These are phyloP conservation scores for Penicillium sp. DNA, from an alignment of 2,329 filamentous ascomycete species.

Conservation along the genomic window DNA sequence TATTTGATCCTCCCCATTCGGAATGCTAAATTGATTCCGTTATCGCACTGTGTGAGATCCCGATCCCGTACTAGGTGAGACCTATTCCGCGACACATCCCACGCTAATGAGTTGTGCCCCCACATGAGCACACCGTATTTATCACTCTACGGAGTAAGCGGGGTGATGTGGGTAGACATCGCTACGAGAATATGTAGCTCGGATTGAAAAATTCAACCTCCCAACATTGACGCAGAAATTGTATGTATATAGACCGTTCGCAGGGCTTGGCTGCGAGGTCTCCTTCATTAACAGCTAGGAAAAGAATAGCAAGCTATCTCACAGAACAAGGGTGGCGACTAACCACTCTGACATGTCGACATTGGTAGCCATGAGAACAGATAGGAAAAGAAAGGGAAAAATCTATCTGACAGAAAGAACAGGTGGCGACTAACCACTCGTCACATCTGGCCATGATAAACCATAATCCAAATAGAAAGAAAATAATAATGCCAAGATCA, in stretches of 20 bases:
- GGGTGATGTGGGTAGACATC: too few species aligned
- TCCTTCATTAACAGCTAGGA: not conserved
- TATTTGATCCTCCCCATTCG: not conserved
- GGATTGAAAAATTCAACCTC: not conserved
- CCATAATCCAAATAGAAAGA: not conserved
- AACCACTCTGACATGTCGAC: not conserved
- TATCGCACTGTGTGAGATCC: not conserved
- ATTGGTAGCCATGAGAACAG: not conserved
- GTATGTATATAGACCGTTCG: not conserved
- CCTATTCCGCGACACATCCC: not conserved
- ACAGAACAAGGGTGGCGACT: not conserved
- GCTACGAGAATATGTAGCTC: too few species aligned
- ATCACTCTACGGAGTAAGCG: not conserved
- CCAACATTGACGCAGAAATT: not conserved
- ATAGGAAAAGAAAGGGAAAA: not conserved
- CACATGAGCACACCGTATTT: not conserved
- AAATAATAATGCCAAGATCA: constrained; percentile 2
- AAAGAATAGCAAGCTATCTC: not conserved
- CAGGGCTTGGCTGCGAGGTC: not conserved
- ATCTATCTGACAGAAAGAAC: not conserved
- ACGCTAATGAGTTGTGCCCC: not conserved
- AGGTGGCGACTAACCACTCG: not conserved
- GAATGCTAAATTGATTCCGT: not conserved
- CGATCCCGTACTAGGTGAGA: not conserved
- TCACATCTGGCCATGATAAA: not conserved